Percentiles rank a stretch among this genome's conserved stretches.
These are phyloP conservation scores for Silene vulgaris DNA, from an alignment of 179 eudicot genomes.

Conservation along the genomic window DNA sequence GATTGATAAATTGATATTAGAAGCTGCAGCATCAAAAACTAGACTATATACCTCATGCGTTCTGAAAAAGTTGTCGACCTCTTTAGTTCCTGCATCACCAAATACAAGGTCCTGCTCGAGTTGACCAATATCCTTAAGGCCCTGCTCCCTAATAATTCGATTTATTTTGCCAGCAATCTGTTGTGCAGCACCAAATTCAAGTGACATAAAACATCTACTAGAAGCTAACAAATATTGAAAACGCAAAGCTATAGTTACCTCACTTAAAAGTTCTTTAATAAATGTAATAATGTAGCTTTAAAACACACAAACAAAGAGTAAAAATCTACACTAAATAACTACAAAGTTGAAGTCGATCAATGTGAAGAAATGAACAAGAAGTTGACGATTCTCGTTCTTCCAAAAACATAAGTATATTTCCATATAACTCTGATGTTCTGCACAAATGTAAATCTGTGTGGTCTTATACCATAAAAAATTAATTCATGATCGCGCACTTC, in stretches of 20 bases:
- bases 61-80: slow-evolving; percentile 70
- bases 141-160: slow-evolving; percentile 62
- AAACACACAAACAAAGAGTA: not conserved
- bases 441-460: too few species aligned
- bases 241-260: not conserved
- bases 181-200: slow-evolving; percentile 30
- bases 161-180: slow-evolving; percentile 93
- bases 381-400: too few species aligned
- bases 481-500: too few species aligned
- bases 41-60: slow-evolving; percentile 44
- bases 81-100: slow-evolving; percentile 97
- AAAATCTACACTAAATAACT: too few species aligned
- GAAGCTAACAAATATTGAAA: not conserved
- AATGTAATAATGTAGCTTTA: not conserved
- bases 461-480: too few species aligned
- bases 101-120: slow-evolving; percentile 94
- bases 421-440: too few species aligned
- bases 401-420: too few species aligned
- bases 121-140: slow-evolving; percentile 86
- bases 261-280: not conserved
- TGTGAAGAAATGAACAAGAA: too few species aligned
- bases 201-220: slow-evolving; percentile 21
- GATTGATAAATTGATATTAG: not conserved
- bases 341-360: too few species aligned
- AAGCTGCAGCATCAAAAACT: not conserved